Base-by-base conservation (phyloP, 306 rosid species). In the Pterocarpus macrocarpus region DNA sequence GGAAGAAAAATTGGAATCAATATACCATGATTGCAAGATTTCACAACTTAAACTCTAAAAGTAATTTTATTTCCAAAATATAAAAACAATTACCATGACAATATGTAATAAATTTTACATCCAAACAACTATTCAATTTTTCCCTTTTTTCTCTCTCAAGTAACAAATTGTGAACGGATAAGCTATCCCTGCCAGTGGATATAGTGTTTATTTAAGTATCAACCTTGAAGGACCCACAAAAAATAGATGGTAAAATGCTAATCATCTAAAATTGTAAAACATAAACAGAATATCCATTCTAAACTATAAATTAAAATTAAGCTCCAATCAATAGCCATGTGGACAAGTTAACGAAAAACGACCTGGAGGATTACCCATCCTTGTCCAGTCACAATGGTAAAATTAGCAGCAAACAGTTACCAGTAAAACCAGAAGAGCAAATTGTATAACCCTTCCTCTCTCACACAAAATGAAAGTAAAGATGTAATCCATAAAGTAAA, bases 201-300 rank as follows among this genome's bases (percentile, higher is more conserved):
- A 35, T 2, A 35, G 38, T 35, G 38, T 35, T 67, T 30, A 43
- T 17, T n/a, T n/a, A n/a, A n/a, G 66, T 17, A 35, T 16, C 49
- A 43, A 63, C 69, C 47, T 55, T 56, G 68, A 41, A 78, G 53
- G 38, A 2, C 76, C 66, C 22, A 39, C 10, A 65, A 38, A 45
- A 65, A 41, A 41, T 22, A 44, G 17, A 69, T 32, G 35, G 35
- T 2, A 38, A 39, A 32, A 28, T 7, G 12, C 44, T 74, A 74
- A 74, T 32, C 5, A 17, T 81, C 44, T 17, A 56, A 57, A 64
- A 50, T 4, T 68, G 39, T 47, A 58, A 65, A 34, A 16, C 44
- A 49, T 7, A 69, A 39, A 36, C 57, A 49, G 28, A 34, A 8
- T 17, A 36, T 65, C 69, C 52, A 52, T 72, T 32, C 36, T 62